phyloP scores from a whole-genome alignment of 1,284 basidiomycete genomes.

The Moesziomyces sp. region DNA sequence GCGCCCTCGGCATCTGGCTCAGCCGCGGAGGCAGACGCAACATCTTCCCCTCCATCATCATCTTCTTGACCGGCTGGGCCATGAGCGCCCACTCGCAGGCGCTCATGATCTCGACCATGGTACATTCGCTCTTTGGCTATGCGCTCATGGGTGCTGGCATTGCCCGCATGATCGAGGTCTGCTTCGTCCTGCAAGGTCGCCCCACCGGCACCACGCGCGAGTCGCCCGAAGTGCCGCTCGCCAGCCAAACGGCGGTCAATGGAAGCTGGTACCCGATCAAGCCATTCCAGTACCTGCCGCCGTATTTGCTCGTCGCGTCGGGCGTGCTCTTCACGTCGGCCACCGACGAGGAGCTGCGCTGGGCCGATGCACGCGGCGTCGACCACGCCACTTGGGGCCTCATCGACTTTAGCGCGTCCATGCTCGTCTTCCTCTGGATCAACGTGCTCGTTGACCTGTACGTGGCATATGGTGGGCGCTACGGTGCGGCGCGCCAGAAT shows the following conservation, averaged over 20 bases:
- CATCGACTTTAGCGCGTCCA: slow-evolving; percentile 61
- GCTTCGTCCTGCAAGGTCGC: slow-evolving; percentile 74
- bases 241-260: slow-evolving; percentile 21
- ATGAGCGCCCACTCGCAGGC: slow-evolving; percentile 91
- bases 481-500: slow-evolving; percentile 37
- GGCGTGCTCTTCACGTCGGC: slow-evolving; percentile 67
- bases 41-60: slow-evolving; percentile 86
- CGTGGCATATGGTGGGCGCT: slow-evolving; percentile 54
- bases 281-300: slow-evolving; percentile 62
- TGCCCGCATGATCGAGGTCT: slow-evolving; percentile 85
- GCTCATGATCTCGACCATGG: slow-evolving; percentile 72
- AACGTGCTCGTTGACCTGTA: slow-evolving; percentile 65
- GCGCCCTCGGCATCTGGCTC: slow-evolving; percentile 85
- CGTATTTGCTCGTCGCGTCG: slow-evolving; percentile 57
- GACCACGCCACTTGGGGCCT: slow-evolving; percentile 65
- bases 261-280: slow-evolving; percentile 50
- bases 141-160: slow-evolving; percentile 87
- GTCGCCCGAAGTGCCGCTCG: slow-evolving; percentile 5
- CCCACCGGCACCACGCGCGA: slow-evolving; percentile 53
- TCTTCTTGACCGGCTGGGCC: slow-evolving; percentile 78
- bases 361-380: slow-evolving; percentile 60
- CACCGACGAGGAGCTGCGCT: slow-evolving; percentile 65
- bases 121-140: slow-evolving; percentile 84
- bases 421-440: slow-evolving; percentile 62
- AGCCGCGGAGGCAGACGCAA: slow-evolving; percentile 85